phyloP scores from a whole-genome alignment of 495 filamentous ascomycete species.

The Aspergillus cavernicola region DNA sequence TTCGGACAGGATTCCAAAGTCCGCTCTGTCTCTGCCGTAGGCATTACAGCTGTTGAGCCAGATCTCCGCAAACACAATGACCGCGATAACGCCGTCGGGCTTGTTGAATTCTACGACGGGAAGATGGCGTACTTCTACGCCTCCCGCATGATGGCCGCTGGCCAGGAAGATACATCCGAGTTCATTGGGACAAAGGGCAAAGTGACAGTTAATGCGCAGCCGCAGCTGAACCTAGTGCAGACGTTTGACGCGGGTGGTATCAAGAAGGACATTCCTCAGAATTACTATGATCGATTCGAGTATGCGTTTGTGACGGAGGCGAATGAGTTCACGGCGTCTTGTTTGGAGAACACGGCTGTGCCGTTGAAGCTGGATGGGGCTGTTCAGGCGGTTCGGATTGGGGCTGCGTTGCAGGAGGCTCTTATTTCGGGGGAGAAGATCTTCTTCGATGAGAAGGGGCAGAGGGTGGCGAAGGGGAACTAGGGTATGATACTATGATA shows the following conservation, averaged over 20 bases:
- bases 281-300: constrained; percentile 61
- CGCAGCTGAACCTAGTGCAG: constrained; percentile 49
- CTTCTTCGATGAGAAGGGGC: constrained; percentile 47
- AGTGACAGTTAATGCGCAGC: constrained; percentile 53
- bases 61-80: constrained; percentile 57
- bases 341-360: constrained; percentile 48
- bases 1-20: constrained; percentile 46
- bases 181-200: constrained; percentile 62
- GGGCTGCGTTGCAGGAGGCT: constrained; percentile 56
- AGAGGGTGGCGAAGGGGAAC: constrained; percentile 30
- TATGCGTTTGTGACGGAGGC: constrained; percentile 60
- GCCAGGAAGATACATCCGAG: constrained; percentile 62
- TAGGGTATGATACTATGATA: no score
- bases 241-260: constrained; percentile 47
- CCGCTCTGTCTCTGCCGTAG: constrained; percentile 49
- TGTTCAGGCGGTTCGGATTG: constrained; percentile 59
- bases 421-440: constrained; percentile 56
- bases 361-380: constrained; percentile 53
- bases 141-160: constrained; percentile 59
- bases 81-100: constrained; percentile 58
- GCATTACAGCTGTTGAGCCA: constrained; percentile 59
- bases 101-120: constrained; percentile 61
- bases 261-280: constrained; percentile 51
- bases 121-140: constrained; percentile 60
- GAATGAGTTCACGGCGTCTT: constrained; percentile 55